A percentile compares a stretch with the other conserved stretches of the same genome.
phyloP scores from a whole-genome alignment of 1,284 basidiomycete genomes.

The Leccinum pachyderme region DNA sequence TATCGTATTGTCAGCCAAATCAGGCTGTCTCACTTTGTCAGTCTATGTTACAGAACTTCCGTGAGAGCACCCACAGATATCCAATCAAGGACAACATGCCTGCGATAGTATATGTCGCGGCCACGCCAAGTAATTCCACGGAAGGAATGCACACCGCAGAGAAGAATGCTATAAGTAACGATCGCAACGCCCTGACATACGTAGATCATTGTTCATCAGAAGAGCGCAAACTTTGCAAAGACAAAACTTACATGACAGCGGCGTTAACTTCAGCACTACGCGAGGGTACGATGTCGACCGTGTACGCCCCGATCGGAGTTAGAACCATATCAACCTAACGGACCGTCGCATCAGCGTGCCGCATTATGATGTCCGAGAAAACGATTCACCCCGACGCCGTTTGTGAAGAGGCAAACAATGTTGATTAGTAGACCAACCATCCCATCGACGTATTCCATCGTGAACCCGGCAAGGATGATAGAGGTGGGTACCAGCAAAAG shows the following conservation, averaged over 20 bases:
- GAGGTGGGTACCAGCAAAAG: conserved; percentile 41
- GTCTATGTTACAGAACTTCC: not conserved
- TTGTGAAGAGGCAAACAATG: conserved; percentile 45
- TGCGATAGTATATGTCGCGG: conserved; percentile 46
- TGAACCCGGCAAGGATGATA: conserved; percentile 20
- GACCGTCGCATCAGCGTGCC: not conserved
- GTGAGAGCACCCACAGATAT: conserved; percentile 38
- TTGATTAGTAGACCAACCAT: conserved; percentile 40
- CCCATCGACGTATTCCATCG: conserved; percentile 38
- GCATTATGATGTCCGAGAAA: no score
- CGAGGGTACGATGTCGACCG: conserved; percentile 53
- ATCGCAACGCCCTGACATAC: conserved; percentile 41
- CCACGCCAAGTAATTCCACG: conserved; percentile 34
- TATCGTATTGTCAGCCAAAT: conserved; percentile 41
- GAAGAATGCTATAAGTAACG: conserved; percentile 33
- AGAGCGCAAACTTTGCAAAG: not conserved
- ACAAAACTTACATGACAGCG: conserved; percentile 36
- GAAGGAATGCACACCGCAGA: conserved; percentile 36
- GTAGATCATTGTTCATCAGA: not conserved
- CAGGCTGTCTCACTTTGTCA: not conserved
- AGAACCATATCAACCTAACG: conserved; percentile 45
- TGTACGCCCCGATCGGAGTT: conserved; percentile 52
- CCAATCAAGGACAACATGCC: conserved; percentile 44
- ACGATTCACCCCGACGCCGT: conserved; percentile 47
- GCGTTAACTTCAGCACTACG: conserved; percentile 54